Percentiles rank a stretch among this genome's conserved stretches.
phyloP scores from a whole-genome alignment of 441 rosid genomes.

The Corymbia calophylla region DNA sequence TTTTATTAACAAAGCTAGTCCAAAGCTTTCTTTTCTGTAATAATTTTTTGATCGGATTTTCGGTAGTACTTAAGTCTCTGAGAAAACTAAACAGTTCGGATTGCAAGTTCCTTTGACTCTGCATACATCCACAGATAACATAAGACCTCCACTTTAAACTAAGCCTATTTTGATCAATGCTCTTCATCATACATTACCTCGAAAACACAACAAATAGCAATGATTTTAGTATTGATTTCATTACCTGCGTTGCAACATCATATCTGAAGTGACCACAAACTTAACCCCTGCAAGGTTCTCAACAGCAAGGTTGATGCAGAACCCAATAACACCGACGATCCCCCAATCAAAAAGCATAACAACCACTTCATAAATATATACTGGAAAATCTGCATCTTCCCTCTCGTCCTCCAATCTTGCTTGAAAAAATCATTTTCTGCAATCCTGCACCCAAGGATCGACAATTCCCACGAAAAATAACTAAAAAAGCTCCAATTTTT shows the following conservation, averaged over 20 bases:
- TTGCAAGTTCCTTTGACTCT: background rate
- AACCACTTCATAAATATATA: slow-evolving; percentile 75
- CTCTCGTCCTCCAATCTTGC: slow-evolving; percentile 79
- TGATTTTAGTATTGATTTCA: background rate
- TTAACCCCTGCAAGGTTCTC: slow-evolving; percentile 81
- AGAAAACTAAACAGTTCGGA: background rate
- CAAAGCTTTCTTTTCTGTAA: background rate
- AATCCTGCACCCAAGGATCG: slow-evolving; percentile 28
- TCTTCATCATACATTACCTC: background rate
- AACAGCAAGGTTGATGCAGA: slow-evolving; percentile 74
- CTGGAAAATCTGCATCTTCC: slow-evolving; percentile 51
- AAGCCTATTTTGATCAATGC: background rate
- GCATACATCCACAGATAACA: background rate
- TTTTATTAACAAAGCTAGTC: background rate
- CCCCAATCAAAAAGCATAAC: slow-evolving; percentile 60
- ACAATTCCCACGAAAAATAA: background rate
- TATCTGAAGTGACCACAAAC: slow-evolving; percentile 75
- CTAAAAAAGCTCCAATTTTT: background rate
- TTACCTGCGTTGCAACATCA: slow-evolving; percentile 63
- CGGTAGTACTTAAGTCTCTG: background rate
- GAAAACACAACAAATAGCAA: background rate
- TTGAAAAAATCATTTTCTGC: slow-evolving; percentile 82
- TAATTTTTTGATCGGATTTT: background rate
- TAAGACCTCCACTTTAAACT: background rate
- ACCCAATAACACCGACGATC: slow-evolving; percentile 66